Percentiles rank a stretch among this genome's conserved stretches.
phyloP scores from a whole-genome alignment of 345 rosid genomes.

The Excoecaria cochinchinensis region DNA sequence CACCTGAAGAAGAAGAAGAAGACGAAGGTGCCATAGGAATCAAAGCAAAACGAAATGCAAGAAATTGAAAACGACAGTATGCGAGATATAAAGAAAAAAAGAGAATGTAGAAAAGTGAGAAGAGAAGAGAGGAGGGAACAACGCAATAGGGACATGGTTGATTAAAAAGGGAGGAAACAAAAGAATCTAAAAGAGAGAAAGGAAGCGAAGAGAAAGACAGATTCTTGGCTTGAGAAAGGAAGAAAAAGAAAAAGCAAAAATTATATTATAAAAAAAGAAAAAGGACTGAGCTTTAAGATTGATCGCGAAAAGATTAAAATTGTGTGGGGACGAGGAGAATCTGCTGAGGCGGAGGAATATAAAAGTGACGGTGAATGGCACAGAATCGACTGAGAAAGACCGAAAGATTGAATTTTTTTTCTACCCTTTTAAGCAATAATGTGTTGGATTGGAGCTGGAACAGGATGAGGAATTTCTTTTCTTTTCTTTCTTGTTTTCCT shows the following conservation, averaged over 20 bases:
- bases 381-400: neutral
- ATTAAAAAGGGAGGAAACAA: conserved; percentile 18
- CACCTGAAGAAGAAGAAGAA: conserved; percentile 30
- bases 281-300: conserved; percentile 1
- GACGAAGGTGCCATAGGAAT: conserved; percentile 51
- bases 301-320: conserved; percentile 9
- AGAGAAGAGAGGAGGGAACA: conserved; percentile 20
- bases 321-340: conserved; percentile 23
- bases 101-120: neutral
- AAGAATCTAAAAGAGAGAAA: conserved; percentile 50
- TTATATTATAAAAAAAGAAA: neutral
- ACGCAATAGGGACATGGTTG: conserved; percentile 33
- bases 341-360: conserved; percentile 49
- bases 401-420: neutral
- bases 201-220: conserved; percentile 43
- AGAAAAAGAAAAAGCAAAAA: conserved; percentile 36
- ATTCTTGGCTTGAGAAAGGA: conserved; percentile 82
- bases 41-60: conserved; percentile 3
- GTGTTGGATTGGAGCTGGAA: conserved; percentile 17
- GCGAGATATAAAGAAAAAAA: conserved; percentile 17
- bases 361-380: conserved; percentile 23
- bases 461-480: neutral
- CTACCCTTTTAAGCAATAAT: neutral
- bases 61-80: conserved; percentile 38
- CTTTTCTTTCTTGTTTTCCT: neutral